Evolutionary conservation across 257 asterid species (phyloP).

Genomic region (Lavandula angustifolia): DNA sequence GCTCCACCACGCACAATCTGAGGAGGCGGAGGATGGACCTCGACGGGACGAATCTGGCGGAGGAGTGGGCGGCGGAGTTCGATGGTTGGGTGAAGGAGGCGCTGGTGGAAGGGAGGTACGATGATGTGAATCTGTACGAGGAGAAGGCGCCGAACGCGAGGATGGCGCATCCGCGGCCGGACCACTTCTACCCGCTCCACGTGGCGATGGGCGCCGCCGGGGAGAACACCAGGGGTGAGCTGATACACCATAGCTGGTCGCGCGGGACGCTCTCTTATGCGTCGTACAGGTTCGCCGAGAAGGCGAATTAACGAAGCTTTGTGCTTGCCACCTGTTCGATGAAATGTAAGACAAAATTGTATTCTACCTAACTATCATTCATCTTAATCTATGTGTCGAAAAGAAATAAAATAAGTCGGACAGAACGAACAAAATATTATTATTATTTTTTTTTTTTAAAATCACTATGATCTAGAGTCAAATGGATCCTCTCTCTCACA

Average conservation of each 20-base stretch:
- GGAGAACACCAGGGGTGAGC: constrained; percentile 46
- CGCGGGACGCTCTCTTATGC: constrained; percentile 52
- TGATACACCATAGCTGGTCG: constrained; percentile 60
- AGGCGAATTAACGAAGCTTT: background rate
- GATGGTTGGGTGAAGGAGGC: constrained; percentile 51
- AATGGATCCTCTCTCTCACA: no score
- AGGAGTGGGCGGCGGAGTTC: constrained; percentile 50
- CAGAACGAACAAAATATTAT: no score
- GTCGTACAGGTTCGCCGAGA: constrained; percentile 45
- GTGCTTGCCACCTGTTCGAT: background rate
- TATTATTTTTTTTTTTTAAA: no score
- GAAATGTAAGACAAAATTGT: no score
- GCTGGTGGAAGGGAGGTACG: constrained; percentile 48
- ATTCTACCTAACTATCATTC: no score
- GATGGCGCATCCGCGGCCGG: constrained; percentile 55
- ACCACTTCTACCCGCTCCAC: constrained; percentile 62
- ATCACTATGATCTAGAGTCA: no score
- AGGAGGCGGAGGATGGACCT: constrained; percentile 36
- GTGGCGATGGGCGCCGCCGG: constrained; percentile 75
- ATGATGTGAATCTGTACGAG: constrained; percentile 48
- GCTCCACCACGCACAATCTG: constrained; percentile 56
- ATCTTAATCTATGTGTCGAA: no score
- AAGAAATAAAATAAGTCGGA: no score
- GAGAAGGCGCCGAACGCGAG: constrained; percentile 54
- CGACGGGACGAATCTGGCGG: constrained; percentile 30